These are phyloP conservation scores for Backusella australiensis DNA, from an alignment of 192 early-diverging fungal species.

Conservation along the genomic window DNA sequence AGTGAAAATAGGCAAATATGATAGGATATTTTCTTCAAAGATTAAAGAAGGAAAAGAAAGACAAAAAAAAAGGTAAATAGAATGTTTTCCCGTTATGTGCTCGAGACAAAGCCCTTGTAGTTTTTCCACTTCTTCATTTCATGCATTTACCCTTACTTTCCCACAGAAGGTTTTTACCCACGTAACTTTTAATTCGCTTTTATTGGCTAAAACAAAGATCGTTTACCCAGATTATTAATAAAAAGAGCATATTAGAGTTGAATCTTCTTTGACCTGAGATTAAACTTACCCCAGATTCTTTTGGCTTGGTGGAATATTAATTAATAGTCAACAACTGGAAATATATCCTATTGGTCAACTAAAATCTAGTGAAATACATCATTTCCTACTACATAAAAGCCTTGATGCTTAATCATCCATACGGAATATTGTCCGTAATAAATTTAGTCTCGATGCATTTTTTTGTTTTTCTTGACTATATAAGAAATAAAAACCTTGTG, in stretches of 20 bases:
- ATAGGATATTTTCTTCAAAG: background rate
- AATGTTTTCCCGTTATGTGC: background rate
- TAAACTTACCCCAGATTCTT: background rate
- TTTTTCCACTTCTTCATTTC: background rate
- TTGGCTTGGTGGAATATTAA: background rate
- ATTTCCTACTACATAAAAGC: background rate
- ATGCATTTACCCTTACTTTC: conserved; percentile 1
- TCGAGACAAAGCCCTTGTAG: background rate
- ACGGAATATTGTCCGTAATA: background rate
- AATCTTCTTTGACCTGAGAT: background rate
- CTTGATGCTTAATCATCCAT: background rate
- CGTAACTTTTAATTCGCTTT: background rate
- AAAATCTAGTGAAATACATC: background rate
- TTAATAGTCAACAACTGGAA: background rate
- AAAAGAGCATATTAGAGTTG: background rate
- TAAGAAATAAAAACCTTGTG: background rate
- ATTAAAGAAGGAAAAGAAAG: background rate
- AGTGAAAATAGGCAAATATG: background rate
- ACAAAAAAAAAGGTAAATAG: background rate
- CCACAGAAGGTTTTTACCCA: background rate
- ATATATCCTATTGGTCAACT: background rate
- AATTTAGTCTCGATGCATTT: background rate
- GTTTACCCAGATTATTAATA: conserved; percentile 1
- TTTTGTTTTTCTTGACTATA: background rate
- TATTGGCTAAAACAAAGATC: background rate